Conservation (phyloP, 306 rosid species). For the Clitoria ternatea region DNA sequence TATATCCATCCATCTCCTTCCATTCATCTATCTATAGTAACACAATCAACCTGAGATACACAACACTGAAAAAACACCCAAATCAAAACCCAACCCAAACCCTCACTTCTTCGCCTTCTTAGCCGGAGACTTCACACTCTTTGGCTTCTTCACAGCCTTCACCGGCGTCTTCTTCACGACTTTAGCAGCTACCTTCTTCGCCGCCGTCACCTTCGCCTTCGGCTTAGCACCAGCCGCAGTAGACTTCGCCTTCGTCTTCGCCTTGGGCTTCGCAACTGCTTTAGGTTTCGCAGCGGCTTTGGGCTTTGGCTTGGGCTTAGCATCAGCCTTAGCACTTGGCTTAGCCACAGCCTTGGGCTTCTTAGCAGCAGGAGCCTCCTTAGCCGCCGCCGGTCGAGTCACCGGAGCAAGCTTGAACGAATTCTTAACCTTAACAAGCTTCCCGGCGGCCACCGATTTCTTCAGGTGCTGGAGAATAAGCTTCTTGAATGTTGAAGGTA, state of each 20-base stretch:
- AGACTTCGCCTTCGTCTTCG: constrained; percentile 32
- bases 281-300: constrained; percentile 17
- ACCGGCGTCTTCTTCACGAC: constrained; percentile 8
- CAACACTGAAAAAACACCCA: background rate
- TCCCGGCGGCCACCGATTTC: constrained; percentile 63
- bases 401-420: constrained; percentile 60
- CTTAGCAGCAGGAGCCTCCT: constrained; percentile 22
- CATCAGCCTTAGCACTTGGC: background rate
- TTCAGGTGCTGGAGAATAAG: constrained; percentile 63
- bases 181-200: constrained; percentile 36
- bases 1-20: background rate
- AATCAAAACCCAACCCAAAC: background rate
- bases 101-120: constrained; percentile 46
- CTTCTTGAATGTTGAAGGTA: constrained; percentile 65
- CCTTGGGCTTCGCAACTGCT: constrained; percentile 29
- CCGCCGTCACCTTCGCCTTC: constrained; percentile 19
- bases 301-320: constrained; percentile 11
- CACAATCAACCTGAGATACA: background rate
- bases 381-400: background rate
- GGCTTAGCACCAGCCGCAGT: constrained; percentile 38
- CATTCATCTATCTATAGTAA: background rate
- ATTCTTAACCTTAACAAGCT: constrained; percentile 64
- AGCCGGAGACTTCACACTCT: constrained; percentile 43
- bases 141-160: constrained; percentile 39
- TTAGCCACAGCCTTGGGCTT: constrained; percentile 40